Evolutionary conservation across 2,329 filamentous ascomycete species (phyloP).

Genomic region (Davidsoniella australis): DNA sequence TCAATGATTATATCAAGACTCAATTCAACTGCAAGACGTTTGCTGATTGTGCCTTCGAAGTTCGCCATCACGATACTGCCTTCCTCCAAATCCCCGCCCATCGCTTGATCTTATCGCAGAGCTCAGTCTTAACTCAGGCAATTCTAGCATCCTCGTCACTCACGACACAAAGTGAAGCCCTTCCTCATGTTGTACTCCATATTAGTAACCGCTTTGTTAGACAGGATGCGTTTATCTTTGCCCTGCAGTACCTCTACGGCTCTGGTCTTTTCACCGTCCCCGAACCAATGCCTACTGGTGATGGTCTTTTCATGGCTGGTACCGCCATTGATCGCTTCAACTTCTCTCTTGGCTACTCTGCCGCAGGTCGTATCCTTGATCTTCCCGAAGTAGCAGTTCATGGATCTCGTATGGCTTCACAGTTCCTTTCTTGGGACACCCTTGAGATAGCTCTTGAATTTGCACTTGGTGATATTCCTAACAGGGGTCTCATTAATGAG

Average conservation of each 20-base stretch:
- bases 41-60: conserved; percentile 26
- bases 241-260: conserved; percentile 40
- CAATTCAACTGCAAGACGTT: conserved; percentile 22
- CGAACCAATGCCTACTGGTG: conserved; percentile 16
- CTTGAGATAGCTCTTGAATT: conserved; percentile 45
- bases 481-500: conserved; percentile 22
- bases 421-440: conserved; percentile 44
- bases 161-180: conserved; percentile 14
- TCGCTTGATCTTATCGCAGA: conserved; percentile 37
- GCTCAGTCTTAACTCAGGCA: conserved; percentile 20
- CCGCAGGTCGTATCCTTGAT: conserved; percentile 40
- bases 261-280: conserved; percentile 28
- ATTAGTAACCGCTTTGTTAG: conserved; percentile 35
- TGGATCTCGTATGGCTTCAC: conserved; percentile 41
- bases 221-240: conserved; percentile 38
- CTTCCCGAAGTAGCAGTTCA: conserved; percentile 37
- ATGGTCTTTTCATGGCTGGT: conserved; percentile 23
- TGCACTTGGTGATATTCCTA: conserved; percentile 22
- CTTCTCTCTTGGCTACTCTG: conserved; percentile 46
- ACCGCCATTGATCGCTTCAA: conserved; percentile 28
- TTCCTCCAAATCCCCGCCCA: conserved; percentile 33
- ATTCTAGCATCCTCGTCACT: conserved; percentile 19
- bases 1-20: conserved; percentile 14
- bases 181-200: conserved; percentile 27
- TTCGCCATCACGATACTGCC: conserved; percentile 23